phyloP scores from a whole-genome alignment of 768 basidiomycete genomes.

The Collybia nuda region DNA sequence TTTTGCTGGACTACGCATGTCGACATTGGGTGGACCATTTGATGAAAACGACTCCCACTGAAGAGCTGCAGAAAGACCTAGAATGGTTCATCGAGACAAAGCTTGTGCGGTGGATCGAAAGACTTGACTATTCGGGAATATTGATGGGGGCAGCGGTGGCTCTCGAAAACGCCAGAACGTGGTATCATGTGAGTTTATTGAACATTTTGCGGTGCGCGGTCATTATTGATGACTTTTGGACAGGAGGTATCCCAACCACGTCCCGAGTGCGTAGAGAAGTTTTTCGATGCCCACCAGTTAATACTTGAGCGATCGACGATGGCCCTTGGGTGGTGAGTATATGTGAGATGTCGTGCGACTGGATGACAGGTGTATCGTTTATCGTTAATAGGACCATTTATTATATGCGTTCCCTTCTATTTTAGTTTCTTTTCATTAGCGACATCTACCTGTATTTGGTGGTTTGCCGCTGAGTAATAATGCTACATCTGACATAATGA shows the following conservation, averaged over 20 bases:
- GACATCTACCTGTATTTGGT: no score
- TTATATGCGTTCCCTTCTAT: no score
- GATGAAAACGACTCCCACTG: not conserved
- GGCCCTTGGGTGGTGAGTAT: not conserved
- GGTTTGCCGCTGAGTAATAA: no score
- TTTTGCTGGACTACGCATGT: constrained; percentile 14
- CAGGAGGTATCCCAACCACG: constrained; percentile 10
- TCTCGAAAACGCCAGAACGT: constrained; percentile 9
- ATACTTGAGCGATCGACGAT: constrained; percentile 9
- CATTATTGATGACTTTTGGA: not conserved
- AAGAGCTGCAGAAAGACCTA: constrained; percentile 5
- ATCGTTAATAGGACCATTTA: no score
- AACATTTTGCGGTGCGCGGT: not conserved
- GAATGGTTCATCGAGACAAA: constrained; percentile 11
- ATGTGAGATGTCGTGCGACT: no score
- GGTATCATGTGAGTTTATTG: constrained; percentile 13
- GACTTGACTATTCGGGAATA: constrained; percentile 5
- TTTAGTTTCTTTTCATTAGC: no score
- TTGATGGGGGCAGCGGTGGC: constrained; percentile 9
- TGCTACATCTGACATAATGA: no score
- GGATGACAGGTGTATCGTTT: no score
- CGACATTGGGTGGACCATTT: constrained; percentile 18
- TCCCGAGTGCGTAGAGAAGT: constrained; percentile 9
- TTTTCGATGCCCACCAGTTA: constrained; percentile 12
- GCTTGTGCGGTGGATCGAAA: constrained; percentile 15